These are phyloP conservation scores for Leccinum variicolor DNA, from an alignment of 768 basidiomycete genomes.

Conservation along the genomic window DNA sequence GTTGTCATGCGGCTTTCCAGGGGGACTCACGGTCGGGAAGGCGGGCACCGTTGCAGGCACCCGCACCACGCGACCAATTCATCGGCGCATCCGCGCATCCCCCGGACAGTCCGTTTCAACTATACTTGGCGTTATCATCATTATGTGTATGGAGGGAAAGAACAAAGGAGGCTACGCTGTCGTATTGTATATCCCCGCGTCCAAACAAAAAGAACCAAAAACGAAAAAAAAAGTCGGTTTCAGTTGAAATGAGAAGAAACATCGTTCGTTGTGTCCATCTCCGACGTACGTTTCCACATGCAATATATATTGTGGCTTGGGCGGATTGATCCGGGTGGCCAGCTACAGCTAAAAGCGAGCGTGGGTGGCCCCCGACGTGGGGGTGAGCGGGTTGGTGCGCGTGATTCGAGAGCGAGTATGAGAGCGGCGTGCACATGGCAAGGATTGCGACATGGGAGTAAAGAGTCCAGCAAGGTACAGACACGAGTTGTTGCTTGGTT, in stretches of 20 bases:
- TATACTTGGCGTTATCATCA: slow-evolving; percentile 21
- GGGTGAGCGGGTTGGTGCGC: neutral
- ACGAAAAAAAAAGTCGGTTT: slow-evolving; percentile 12
- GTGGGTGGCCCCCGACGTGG: slow-evolving; percentile 13
- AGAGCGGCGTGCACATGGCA: slow-evolving; percentile 7
- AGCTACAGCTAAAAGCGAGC: slow-evolving; percentile 18
- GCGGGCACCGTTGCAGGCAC: slow-evolving; percentile 10
- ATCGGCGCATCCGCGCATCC: neutral
- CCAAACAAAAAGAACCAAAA: slow-evolving; percentile 18
- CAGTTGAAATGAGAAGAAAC: slow-evolving; percentile 2
- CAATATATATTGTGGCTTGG: slow-evolving; percentile 20
- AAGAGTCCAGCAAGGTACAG: slow-evolving; percentile 24
- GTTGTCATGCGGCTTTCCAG: slow-evolving; percentile 3
- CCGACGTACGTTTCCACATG: slow-evolving; percentile 27
- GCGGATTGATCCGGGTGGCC: slow-evolving; percentile 4
- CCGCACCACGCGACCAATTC: slow-evolving; percentile 1
- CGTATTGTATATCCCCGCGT: slow-evolving; percentile 29
- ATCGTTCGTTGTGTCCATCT: slow-evolving; percentile 26
- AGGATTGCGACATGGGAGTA: slow-evolving; percentile 15
- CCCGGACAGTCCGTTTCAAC: slow-evolving; percentile 21
- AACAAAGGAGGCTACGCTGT: slow-evolving; percentile 20
- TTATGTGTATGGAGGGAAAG: slow-evolving; percentile 17
- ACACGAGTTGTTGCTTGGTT: slow-evolving; percentile 16
- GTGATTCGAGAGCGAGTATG: neutral
- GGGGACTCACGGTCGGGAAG: neutral